Percentiles rank a stretch among this genome's conserved stretches.
Conservation (phyloP, 139 green algal genomes). For the Tetradesmus obliquus region DNA sequence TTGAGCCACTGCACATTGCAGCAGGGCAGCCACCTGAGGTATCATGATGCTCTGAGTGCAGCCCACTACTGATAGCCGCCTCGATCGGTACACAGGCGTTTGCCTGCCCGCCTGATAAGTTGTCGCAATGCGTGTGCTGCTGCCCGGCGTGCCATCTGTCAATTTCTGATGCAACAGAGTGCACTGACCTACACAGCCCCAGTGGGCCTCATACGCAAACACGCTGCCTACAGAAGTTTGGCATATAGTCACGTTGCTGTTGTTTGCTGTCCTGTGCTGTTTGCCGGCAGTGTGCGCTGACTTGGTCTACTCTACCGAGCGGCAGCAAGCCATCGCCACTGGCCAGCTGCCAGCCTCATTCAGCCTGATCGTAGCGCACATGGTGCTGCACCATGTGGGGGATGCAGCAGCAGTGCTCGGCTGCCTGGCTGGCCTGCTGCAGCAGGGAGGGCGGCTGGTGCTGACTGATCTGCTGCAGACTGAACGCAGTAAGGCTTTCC, state of each 20-base stretch:
- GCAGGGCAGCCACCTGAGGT: not conserved
- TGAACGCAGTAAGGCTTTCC: not conserved
- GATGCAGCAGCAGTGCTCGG: not conserved
- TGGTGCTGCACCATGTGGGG: conserved; percentile 5
- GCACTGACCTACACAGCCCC: too few species aligned
- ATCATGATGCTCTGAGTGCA: too few species aligned
- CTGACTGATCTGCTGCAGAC: conserved; percentile 4
- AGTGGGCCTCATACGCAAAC: too few species aligned
- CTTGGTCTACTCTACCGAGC: not conserved
- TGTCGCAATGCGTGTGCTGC: too few species aligned
- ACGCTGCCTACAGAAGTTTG: too few species aligned
- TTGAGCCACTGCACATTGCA: not conserved
- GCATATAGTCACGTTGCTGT: too few species aligned
- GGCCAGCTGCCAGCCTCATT: conserved; percentile 1
- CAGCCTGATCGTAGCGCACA: not conserved
- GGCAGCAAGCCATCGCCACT: not conserved
- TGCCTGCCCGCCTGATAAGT: too few species aligned
- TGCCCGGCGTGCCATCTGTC: too few species aligned
- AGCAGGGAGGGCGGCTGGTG: conserved; percentile 1
- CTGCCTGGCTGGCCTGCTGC: not conserved
- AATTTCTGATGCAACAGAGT: too few species aligned
- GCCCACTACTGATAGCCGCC: too few species aligned
- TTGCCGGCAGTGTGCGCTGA: not conserved
- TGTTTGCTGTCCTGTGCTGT: too few species aligned
- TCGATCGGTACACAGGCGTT: too few species aligned